Evolutionary conservation across 495 filamentous ascomycete species (phyloP).

Genomic region (Zalerion maritima): DNA sequence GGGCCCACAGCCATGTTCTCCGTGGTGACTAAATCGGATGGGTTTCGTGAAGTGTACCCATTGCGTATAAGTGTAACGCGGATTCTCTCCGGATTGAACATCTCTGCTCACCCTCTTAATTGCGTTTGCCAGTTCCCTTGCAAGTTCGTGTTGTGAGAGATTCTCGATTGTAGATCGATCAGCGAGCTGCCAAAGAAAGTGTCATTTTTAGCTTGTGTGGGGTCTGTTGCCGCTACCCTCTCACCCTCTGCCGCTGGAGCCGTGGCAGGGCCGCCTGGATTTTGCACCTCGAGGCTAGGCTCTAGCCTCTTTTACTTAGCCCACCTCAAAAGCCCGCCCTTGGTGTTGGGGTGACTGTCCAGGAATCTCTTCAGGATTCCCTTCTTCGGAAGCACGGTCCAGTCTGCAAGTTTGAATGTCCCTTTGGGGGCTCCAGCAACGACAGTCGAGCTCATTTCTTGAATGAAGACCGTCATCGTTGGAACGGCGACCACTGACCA

Average conservation of each 20-base stretch:
- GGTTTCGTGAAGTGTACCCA: conserved; percentile 51
- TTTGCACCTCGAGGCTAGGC: conserved; percentile 13
- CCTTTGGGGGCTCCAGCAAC: conserved; percentile 46
- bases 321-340: conserved; percentile 11
- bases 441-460: conserved; percentile 54
- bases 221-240: conserved; percentile 2
- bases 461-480: conserved; percentile 59
- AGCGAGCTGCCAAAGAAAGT: conserved; percentile 38
- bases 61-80: conserved; percentile 54
- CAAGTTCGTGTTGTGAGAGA: conserved; percentile 35
- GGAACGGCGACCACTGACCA: conserved; percentile 70
- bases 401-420: conserved; percentile 48
- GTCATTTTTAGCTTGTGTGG: conserved; percentile 2
- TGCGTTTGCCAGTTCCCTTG: conserved; percentile 41
- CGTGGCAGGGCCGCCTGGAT: conserved; percentile 25
- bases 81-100: conserved; percentile 30
- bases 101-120: conserved; percentile 49
- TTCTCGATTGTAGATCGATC: conserved; percentile 36
- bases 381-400: conserved; percentile 48
- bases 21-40: conserved; percentile 18
- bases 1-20: conserved; percentile 17
- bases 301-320: conserved; percentile 13
- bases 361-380: conserved; percentile 20
- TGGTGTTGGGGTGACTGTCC: conserved; percentile 16
- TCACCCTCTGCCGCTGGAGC: conserved; percentile 18